Evolutionary conservation across 768 basidiomycete genomes (phyloP).

Genomic region (Termitomyces bulborhizus): DNA sequence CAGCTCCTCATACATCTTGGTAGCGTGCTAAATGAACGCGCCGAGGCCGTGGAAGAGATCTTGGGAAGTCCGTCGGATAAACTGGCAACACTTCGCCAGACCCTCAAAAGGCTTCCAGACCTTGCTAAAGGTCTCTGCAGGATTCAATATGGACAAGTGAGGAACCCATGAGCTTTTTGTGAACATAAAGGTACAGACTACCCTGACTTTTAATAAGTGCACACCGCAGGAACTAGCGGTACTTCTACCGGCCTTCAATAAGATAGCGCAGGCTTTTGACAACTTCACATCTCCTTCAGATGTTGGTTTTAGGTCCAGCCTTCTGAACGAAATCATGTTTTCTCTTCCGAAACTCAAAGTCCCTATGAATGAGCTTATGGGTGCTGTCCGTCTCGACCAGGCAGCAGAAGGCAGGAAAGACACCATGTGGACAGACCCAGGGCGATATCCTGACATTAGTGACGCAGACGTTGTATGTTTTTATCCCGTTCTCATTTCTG

Average conservation of each 20-base stretch:
- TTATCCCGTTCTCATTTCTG: not conserved
- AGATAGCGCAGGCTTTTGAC: constrained; percentile 60
- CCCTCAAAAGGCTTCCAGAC: constrained; percentile 78
- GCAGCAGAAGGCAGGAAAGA: constrained; percentile 66
- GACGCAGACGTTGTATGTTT: constrained; percentile 53
- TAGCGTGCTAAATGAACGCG: constrained; percentile 69
- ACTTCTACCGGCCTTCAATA: constrained; percentile 70
- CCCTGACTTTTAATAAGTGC: constrained; percentile 40
- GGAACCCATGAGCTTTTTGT: constrained; percentile 1
- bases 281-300: constrained; percentile 32
- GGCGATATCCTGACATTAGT: constrained; percentile 43
- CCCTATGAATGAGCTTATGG: constrained; percentile 47
- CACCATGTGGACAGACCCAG: constrained; percentile 56
- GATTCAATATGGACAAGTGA: constrained; percentile 87
- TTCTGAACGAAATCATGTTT: constrained; percentile 67
- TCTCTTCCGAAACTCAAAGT: constrained; percentile 60
- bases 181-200: not conserved
- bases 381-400: constrained; percentile 49
- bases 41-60: constrained; percentile 85
- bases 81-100: constrained; percentile 58
- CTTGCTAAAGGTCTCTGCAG: constrained; percentile 80
- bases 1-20: not conserved
- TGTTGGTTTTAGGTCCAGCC: constrained; percentile 53
- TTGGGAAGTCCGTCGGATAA: constrained; percentile 51
- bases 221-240: constrained; percentile 76